Percentiles rank a stretch among this genome's conserved stretches.
phyloP scores from a whole-genome alignment of 805 yeast genomes.

The Torulaspora gathmanii region DNA sequence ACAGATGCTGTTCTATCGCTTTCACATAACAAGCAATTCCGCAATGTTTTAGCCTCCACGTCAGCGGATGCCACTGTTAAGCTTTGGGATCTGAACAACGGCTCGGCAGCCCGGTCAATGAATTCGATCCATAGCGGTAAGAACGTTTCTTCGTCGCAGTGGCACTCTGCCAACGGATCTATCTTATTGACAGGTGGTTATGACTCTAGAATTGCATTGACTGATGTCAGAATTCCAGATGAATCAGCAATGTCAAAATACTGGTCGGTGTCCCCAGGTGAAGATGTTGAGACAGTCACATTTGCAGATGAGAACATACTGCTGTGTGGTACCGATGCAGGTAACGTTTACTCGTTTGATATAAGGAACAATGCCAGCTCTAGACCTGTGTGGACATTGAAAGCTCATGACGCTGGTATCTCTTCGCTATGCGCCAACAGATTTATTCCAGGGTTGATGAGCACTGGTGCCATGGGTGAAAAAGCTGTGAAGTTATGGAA shows the following conservation, averaged over 20 bases:
- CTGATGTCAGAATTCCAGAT: slow-evolving; percentile 77
- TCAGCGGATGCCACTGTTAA: slow-evolving; percentile 94
- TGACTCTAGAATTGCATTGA: slow-evolving; percentile 74
- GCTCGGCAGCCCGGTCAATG: slow-evolving; percentile 74
- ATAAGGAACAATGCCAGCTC: slow-evolving; percentile 54
- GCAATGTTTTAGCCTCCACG: slow-evolving; percentile 85
- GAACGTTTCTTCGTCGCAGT: slow-evolving; percentile 77
- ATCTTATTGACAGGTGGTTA: slow-evolving; percentile 88
- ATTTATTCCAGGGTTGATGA: slow-evolving; percentile 65
- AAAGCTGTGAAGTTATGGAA: slow-evolving; percentile 86
- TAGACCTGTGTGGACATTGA: slow-evolving; percentile 86
- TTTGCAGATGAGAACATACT: slow-evolving; percentile 63
- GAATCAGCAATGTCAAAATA: slow-evolving; percentile 54
- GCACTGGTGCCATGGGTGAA: slow-evolving; percentile 90
- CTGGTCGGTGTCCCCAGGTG: slow-evolving; percentile 58
- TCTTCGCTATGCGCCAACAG: slow-evolving; percentile 70
- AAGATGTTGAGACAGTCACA: slow-evolving; percentile 78
- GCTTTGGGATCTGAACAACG: slow-evolving; percentile 83
- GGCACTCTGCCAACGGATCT: slow-evolving; percentile 70
- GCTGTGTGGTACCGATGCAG: slow-evolving; percentile 87
- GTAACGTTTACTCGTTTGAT: slow-evolving; percentile 85
- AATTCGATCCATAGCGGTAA: slow-evolving; percentile 63
- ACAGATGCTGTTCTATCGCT: slow-evolving; percentile 90
- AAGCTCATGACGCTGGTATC: slow-evolving; percentile 95
- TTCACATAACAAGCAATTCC: slow-evolving; percentile 72